A percentile compares a stretch with the other conserved stretches of the same genome.
These are phyloP conservation scores for Plasmopara viticola DNA, from an alignment of 352 stramenopile species.

Conservation along the genomic window DNA sequence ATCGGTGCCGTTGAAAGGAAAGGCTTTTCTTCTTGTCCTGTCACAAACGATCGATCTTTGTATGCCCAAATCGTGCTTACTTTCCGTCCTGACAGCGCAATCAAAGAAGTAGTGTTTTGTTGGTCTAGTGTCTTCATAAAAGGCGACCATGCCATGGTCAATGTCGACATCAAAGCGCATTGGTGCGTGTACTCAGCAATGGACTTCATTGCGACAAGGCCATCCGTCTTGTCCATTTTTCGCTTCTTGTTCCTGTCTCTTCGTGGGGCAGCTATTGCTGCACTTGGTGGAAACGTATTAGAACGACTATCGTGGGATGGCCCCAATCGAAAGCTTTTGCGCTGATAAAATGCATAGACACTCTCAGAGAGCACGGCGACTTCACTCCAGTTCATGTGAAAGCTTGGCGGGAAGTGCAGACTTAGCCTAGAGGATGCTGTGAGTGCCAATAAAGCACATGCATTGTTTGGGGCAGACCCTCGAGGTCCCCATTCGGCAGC, in stretches of 20 bases:
- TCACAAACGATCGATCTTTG: conserved; percentile 34
- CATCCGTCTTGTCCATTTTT: conserved; percentile 9
- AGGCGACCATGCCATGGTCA: conserved; percentile 65
- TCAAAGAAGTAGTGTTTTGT: conserved; percentile 47
- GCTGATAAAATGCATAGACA: conserved; percentile 56
- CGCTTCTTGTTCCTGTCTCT: conserved; percentile 25
- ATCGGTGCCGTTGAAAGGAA: conserved; percentile 37
- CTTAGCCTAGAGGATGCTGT: conserved; percentile 51
- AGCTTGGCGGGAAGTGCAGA: conserved; percentile 71
- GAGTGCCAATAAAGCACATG: conserved; percentile 61
- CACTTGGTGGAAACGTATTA: conserved; percentile 17
- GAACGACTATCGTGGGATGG: conserved; percentile 13
- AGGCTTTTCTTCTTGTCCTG: conserved; percentile 9
- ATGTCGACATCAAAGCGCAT: conserved; percentile 53
- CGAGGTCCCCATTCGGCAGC: conserved; percentile 62
- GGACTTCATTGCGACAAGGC: conserved; percentile 19
- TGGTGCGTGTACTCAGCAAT: conserved; percentile 54
- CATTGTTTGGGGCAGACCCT: conserved; percentile 61
- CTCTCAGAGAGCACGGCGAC: conserved; percentile 64
- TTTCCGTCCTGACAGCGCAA: conserved; percentile 56
- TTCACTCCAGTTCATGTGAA: conserved; percentile 75
- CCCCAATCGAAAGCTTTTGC: conserved; percentile 28
- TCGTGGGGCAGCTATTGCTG: conserved; percentile 15
- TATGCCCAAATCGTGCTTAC: conserved; percentile 72
- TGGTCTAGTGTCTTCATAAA: conserved; percentile 42